A percentile compares a stretch with the other conserved stretches of the same genome.
phyloP scores from a whole-genome alignment of 805 yeast genomes.

The Wickerhamiella hasegawae region DNA sequence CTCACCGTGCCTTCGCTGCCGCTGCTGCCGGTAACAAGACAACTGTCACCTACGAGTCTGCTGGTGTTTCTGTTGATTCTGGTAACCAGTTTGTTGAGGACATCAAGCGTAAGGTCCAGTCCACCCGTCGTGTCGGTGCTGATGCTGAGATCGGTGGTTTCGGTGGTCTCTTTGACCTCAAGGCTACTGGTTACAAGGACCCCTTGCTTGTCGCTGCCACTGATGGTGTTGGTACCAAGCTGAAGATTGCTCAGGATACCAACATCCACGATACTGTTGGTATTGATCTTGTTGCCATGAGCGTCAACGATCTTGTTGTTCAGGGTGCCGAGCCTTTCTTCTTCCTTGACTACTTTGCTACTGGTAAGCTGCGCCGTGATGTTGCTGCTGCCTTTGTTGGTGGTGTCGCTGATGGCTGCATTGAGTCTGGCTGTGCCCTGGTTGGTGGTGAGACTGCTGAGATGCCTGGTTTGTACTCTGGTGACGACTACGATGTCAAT shows the following conservation, averaged over 20 bases:
- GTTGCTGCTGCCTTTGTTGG: conserved; percentile 77
- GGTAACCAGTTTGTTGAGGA: conserved; percentile 84
- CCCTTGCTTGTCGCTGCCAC: conserved; percentile 89
- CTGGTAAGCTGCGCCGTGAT: conserved; percentile 73
- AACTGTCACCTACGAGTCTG: conserved; percentile 73
- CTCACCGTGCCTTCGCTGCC: conserved; percentile 83
- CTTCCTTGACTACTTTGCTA: conserved; percentile 92
- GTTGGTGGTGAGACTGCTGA: conserved; percentile 99
- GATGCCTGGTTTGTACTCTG: conserved; percentile 98
- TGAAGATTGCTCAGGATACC: conserved; percentile 82
- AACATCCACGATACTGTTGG: conserved; percentile 94
- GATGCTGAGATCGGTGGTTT: conserved; percentile 98
- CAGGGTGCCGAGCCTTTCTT: conserved; percentile 98
- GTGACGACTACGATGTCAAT: conserved; percentile 92
- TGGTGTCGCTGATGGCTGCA: conserved; percentile 96
- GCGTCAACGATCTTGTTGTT: conserved; percentile 91
- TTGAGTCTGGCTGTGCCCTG: conserved; percentile 86
- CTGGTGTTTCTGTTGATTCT: conserved; percentile 95
- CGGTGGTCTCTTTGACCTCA: conserved; percentile 89
- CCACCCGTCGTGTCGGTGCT: conserved; percentile 91
- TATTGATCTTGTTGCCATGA: conserved; percentile 97
- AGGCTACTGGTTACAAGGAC: conserved; percentile 66
- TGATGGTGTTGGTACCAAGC: conserved; percentile 97
- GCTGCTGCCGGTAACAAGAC: conserved; percentile 14
- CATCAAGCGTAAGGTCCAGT: conserved; percentile 77